Conservation (phyloP, 192 early-diverging fungal genomes). For the Umbelopsis sp. region DNA sequence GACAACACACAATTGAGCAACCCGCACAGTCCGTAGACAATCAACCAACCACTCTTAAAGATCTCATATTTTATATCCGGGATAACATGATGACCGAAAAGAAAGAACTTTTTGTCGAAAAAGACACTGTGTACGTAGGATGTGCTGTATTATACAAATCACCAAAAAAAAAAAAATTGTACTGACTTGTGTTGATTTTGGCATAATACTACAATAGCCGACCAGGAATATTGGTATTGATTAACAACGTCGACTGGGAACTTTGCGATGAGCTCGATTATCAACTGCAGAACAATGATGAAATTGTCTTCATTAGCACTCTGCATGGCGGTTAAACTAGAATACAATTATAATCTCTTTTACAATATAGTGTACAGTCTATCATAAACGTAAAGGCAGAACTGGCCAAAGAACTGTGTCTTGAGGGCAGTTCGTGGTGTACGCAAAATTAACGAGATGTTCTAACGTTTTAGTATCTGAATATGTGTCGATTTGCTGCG, state of each 20-base stretch:
- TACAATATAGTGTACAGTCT: slow-evolving; percentile 16
- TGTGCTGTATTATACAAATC: background rate
- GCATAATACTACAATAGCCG: slow-evolving; percentile 53
- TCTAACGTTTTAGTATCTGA: background rate
- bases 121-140: slow-evolving; percentile 75
- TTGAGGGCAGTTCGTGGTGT: background rate
- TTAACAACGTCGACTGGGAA: slow-evolving; percentile 98
- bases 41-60: slow-evolving; percentile 55
- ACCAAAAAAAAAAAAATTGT: background rate
- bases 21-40: slow-evolving; percentile 39
- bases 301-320: slow-evolving; percentile 96
- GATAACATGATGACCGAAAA: slow-evolving; percentile 72
- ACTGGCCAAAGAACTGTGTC: slow-evolving; percentile 12
- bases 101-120: slow-evolving; percentile 83
- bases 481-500: background rate
- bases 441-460: slow-evolving; percentile 6
- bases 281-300: slow-evolving; percentile 72
- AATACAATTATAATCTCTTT: background rate
- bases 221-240: slow-evolving; percentile 91
- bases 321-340: slow-evolving; percentile 88
- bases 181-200: background rate
- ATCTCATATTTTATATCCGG: slow-evolving; percentile 73
- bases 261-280: slow-evolving; percentile 88
- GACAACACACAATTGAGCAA: slow-evolving; percentile 51
- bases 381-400: slow-evolving; percentile 10